phyloP scores from a whole-genome alignment of 495 filamentous ascomycete genomes.

The Apiosordaria backusii region DNA sequence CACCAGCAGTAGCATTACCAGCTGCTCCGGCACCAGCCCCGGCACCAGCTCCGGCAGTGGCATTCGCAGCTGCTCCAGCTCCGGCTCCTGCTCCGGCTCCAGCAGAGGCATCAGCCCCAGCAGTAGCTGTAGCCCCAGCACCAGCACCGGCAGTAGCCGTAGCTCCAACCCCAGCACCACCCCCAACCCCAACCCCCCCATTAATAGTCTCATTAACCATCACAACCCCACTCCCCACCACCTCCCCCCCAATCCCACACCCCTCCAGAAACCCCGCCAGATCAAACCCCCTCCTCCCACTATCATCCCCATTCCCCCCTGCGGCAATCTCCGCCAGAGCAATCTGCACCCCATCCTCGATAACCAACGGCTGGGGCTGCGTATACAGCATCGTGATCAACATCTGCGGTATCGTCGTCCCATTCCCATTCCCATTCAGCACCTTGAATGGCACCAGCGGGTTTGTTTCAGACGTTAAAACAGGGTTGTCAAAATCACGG shows the following conservation, averaged over 20 bases:
- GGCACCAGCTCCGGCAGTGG: not conserved
- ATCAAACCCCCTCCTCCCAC: slow-evolving; percentile 16
- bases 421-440: not conserved
- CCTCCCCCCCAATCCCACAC: slow-evolving; percentile 5
- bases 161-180: not conserved
- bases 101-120: slow-evolving; percentile 5
- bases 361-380: slow-evolving; percentile 21
- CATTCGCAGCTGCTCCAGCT: not conserved
- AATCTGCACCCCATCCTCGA: slow-evolving; percentile 13
- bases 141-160: not conserved
- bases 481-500: not conserved
- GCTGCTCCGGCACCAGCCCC: slow-evolving; percentile 8
- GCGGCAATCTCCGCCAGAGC: slow-evolving; percentile 13
- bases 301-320: not conserved
- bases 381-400: slow-evolving; percentile 20
- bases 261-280: slow-evolving; percentile 18
- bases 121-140: not conserved
- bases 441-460: slow-evolving; percentile 22
- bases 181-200: not conserved
- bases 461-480: slow-evolving; percentile 18
- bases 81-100: not conserved
- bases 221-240: slow-evolving; percentile 13
- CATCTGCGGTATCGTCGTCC: slow-evolving; percentile 5
- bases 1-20: not conserved
- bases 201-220: slow-evolving; percentile 8